Conservation (phyloP, 1,284 basidiomycete species). For the Moniliella sp. region DNA sequence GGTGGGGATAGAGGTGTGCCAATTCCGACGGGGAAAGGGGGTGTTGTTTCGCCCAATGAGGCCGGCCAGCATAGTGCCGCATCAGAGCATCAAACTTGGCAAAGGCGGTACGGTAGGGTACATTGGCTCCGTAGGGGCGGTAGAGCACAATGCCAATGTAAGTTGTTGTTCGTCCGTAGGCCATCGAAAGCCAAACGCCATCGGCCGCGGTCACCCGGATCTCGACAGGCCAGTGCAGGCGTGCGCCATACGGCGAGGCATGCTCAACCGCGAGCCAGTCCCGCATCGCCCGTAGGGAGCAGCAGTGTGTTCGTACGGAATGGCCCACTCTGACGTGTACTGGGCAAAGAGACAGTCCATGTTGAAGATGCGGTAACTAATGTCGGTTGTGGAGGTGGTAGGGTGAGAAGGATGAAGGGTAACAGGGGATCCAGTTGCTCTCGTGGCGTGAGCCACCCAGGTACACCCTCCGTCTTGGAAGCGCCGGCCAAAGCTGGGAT, state of each 20-base stretch:
- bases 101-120: conserved; percentile 69
- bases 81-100: conserved; percentile 57
- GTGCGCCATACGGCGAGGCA: conserved; percentile 47
- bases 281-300: conserved; percentile 51
- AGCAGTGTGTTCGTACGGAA: conserved; percentile 45
- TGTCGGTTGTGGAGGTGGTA: conserved; percentile 10
- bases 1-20: conserved; percentile 54
- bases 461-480: too few species aligned
- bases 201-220: conserved; percentile 69
- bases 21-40: conserved; percentile 49
- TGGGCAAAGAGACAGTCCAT: conserved; percentile 32
- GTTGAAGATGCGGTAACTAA: conserved; percentile 26
- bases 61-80: conserved; percentile 52
- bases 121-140: conserved; percentile 68
- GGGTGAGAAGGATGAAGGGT: conserved; percentile 6
- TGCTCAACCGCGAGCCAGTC: conserved; percentile 51
- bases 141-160: conserved; percentile 94
- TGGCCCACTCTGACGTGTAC: conserved; percentile 53
- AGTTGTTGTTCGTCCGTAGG: conserved; percentile 54
- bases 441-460: neutral
- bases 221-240: conserved; percentile 80
- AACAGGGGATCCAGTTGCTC: conserved; percentile 7
- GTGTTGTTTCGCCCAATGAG: conserved; percentile 95
- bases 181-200: conserved; percentile 80
- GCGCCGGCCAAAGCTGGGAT: too few species aligned